A percentile compares a stretch with the other conserved stretches of the same genome.
Evolutionary conservation across 2,329 filamentous ascomycete species (phyloP).

Genomic region (Fulvia fulva): DNA sequence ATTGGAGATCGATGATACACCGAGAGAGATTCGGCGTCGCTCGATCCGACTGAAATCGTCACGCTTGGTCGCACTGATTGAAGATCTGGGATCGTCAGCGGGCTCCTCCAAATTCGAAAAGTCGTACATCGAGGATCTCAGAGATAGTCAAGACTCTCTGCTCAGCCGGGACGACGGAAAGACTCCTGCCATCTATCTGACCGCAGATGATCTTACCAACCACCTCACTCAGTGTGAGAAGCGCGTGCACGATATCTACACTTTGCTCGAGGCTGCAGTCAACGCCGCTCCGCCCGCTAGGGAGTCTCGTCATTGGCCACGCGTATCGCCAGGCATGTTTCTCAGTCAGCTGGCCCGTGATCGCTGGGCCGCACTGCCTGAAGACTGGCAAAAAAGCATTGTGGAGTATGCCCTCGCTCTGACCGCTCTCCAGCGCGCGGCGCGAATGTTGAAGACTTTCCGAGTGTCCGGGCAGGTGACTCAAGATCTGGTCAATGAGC

Average conservation of each 20-base stretch:
- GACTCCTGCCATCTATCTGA: not conserved
- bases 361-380: constrained; percentile 30
- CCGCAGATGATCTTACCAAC: not conserved
- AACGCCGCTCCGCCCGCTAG: not conserved
- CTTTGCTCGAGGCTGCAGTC: not conserved
- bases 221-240: not conserved
- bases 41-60: not conserved
- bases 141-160: constrained; percentile 1
- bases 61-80: not conserved
- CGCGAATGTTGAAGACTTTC: constrained; percentile 38
- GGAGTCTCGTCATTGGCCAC: constrained; percentile 43
- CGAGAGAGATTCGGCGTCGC: not conserved
- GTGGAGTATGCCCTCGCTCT: constrained; percentile 44
- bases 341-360: constrained; percentile 48
- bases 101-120: not conserved
- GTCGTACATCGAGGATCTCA: not conserved
- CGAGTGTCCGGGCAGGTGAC: not conserved
- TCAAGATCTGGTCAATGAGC: constrained; percentile 41
- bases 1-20: constrained; percentile 12
- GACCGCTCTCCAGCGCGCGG: constrained; percentile 44
- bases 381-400: constrained; percentile 39
- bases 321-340: constrained; percentile 42
- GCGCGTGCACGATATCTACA: not conserved
- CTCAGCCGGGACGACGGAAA: not conserved
- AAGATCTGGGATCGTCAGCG: not conserved